Evolutionary conservation across 1,284 basidiomycete species (phyloP).

Genomic region (Ceratobasidium sp.): DNA sequence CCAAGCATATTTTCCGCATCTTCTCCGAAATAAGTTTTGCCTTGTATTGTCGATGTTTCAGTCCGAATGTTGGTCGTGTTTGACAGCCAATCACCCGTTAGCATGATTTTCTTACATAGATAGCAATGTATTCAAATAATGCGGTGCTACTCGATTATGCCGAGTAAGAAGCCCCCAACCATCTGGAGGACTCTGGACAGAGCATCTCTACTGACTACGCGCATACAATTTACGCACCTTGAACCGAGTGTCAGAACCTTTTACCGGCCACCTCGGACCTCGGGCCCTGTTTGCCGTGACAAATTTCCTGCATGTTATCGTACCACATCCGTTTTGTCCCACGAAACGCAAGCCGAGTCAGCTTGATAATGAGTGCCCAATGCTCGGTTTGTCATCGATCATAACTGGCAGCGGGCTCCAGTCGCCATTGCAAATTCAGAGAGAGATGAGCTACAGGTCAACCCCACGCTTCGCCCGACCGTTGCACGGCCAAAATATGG

Average conservation of each 20-base stretch:
- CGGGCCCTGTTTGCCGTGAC: background rate
- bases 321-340: background rate
- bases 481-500: background rate
- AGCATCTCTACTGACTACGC: background rate
- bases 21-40: too few species aligned
- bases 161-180: too few species aligned
- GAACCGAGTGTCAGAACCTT: background rate
- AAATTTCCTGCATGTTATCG: background rate
- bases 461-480: background rate
- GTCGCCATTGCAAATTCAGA: slow-evolving; percentile 14
- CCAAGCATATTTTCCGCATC: too few species aligned
- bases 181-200: background rate
- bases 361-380: background rate
- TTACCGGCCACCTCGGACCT: background rate
- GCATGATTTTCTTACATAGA: too few species aligned
- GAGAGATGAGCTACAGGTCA: background rate
- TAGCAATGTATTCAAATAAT: too few species aligned
- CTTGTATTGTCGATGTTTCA: too few species aligned
- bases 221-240: background rate
- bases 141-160: too few species aligned
- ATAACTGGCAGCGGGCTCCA: background rate
- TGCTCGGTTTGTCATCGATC: background rate
- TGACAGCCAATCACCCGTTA: too few species aligned
- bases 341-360: background rate
- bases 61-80: too few species aligned